Evolutionary conservation across 2,329 filamentous ascomycete genomes (phyloP).

Genomic region (Alternaria arborescens): DNA sequence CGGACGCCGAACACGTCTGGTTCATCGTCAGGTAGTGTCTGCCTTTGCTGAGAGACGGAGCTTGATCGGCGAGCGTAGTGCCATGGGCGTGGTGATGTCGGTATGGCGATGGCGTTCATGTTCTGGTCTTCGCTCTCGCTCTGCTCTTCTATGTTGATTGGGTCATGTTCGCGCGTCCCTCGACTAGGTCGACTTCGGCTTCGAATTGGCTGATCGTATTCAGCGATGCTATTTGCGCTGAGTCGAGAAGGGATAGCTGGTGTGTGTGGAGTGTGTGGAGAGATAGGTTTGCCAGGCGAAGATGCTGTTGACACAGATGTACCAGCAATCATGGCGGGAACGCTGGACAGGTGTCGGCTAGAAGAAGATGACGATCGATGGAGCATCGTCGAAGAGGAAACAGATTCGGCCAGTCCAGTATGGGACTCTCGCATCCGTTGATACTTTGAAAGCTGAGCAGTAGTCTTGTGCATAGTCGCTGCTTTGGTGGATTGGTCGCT

Average conservation of each 20-base stretch:
- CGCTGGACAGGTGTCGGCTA: slow-evolving; percentile 74
- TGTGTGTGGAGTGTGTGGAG: slow-evolving; percentile 89
- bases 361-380: slow-evolving; percentile 82
- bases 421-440: slow-evolving; percentile 90
- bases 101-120: slow-evolving; percentile 76
- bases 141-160: slow-evolving; percentile 36
- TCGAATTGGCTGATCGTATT: slow-evolving; percentile 61
- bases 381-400: slow-evolving; percentile 87
- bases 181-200: slow-evolving; percentile 45
- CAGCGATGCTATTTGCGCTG: slow-evolving; percentile 86
- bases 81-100: slow-evolving; percentile 69
- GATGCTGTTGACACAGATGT: slow-evolving; percentile 84
- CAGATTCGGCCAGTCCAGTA: slow-evolving; percentile 86
- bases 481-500: slow-evolving; percentile 68
- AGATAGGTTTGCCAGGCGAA: slow-evolving; percentile 87
- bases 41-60: slow-evolving; percentile 72
- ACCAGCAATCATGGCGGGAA: slow-evolving; percentile 67
- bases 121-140: slow-evolving; percentile 54
- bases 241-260: slow-evolving; percentile 93
- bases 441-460: slow-evolving; percentile 83
- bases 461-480: slow-evolving; percentile 76
- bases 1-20: slow-evolving; percentile 68
- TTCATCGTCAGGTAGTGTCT: slow-evolving; percentile 69
- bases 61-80: slow-evolving; percentile 68
- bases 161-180: slow-evolving; percentile 43